Evolutionary conservation across 306 rosid species (phyloP), one percentile per base, ranked within the genome.

Genomic region (Biancaea sappan): DNA sequence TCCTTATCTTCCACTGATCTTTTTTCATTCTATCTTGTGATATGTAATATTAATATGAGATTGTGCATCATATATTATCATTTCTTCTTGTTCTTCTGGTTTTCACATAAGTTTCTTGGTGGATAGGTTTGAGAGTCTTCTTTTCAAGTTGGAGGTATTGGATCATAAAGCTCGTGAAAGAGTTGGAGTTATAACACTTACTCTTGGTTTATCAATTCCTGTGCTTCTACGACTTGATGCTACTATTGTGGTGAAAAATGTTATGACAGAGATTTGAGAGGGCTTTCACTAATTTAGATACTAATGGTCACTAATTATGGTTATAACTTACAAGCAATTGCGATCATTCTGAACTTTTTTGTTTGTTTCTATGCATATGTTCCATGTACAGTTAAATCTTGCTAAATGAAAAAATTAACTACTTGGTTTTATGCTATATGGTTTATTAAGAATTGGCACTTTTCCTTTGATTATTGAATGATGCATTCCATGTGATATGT

Each of bases 161-260:
- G 98, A 93, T 80, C 98, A 89, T 71, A 93, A 91, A 85, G 97
- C 94, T 62, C 90, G 98, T 56, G 98, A 93, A 86, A 93, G 97
- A 79, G 96, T 94, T 58, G 96, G 97, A 75, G 84, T 93, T 61
- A 89, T 89, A 77, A 85, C 91, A 57, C 93, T 94, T 18, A 89
- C 97, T 51, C 97, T 93, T 65, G 97, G 97, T 73, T 85, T 91
- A 21, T 96, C 97, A 13, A 83, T 91, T 79, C 96, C 91, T 62
- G 87, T 91, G 66, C 91, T 79, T 73, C 88, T 93, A 58, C 93
- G 87, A 63, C 84, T 69, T 56, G 97, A 93, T 82, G 85, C 84
- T 66, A 97, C 94, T 79, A 73, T 81, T 54, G 98, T 91, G 98
- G 98, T 91, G 75, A 76, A 51, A 59, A 29, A 47, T 73, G 19